Percentiles rank a stretch among this genome's conserved stretches.
Evolutionary conservation across 805 yeast genomes (phyloP).

Genomic region (Ogataea corticis): DNA sequence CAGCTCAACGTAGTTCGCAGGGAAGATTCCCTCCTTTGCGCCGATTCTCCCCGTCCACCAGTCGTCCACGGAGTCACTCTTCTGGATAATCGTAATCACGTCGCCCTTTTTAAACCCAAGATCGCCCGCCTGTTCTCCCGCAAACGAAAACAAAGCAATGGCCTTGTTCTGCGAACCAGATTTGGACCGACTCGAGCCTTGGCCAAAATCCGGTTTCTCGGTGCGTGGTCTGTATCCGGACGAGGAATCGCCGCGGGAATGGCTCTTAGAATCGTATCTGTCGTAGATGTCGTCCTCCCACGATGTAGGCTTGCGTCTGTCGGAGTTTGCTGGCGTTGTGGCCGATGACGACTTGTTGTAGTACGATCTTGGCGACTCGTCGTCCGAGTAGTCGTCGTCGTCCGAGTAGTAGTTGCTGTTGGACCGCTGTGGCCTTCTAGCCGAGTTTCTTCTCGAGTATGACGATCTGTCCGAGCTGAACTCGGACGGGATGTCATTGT

Average conservation of each 20-base stretch:
- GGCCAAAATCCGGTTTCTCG: slow-evolving; percentile 38
- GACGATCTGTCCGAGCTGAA: slow-evolving; percentile 58
- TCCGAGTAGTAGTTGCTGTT: slow-evolving; percentile 27
- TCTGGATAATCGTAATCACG: slow-evolving; percentile 80
- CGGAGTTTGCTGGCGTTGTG: slow-evolving; percentile 14
- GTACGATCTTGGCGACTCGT: slow-evolving; percentile 37
- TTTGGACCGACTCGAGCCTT: slow-evolving; percentile 35
- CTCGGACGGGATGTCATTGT: slow-evolving; percentile 72
- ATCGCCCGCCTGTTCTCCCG: slow-evolving; percentile 93
- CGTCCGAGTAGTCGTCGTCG: slow-evolving; percentile 39
- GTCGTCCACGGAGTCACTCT: slow-evolving; percentile 86
- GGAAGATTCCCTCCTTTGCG: slow-evolving; percentile 89
- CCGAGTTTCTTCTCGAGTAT: slow-evolving; percentile 21
- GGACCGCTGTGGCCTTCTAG: slow-evolving; percentile 8
- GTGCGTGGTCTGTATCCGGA: slow-evolving; percentile 34
- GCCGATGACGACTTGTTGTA: slow-evolving; percentile 22
- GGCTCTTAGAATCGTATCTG: slow-evolving; percentile 36
- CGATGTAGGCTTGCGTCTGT: slow-evolving; percentile 35
- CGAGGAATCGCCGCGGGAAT: slow-evolving; percentile 24
- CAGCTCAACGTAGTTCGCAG: slow-evolving; percentile 93
- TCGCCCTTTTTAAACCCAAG: slow-evolving; percentile 93
- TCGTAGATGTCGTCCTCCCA: slow-evolving; percentile 94
- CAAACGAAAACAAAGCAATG: slow-evolving; percentile 83
- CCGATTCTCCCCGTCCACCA: slow-evolving; percentile 98
- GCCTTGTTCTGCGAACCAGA: slow-evolving; percentile 66